Evolutionary conservation across 768 basidiomycete species (phyloP).

Genomic region (Lactifluus volemus): DNA sequence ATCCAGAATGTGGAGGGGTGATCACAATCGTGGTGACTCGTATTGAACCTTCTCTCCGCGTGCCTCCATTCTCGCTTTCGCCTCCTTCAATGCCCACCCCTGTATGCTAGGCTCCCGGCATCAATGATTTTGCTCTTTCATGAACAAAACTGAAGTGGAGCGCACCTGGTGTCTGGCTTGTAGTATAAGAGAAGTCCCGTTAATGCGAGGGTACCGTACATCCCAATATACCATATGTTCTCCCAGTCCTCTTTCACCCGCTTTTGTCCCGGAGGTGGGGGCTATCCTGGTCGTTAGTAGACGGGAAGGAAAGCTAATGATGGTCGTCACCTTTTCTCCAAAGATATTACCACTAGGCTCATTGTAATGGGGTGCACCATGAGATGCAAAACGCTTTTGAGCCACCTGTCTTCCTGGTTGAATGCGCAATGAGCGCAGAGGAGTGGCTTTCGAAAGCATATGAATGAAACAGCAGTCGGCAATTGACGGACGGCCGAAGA

Average conservation of each 20-base stretch:
- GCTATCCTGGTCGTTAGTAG: constrained; percentile 33
- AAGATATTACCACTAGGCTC: constrained; percentile 85
- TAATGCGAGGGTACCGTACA: constrained; percentile 81
- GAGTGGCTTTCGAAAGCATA: constrained; percentile 10
- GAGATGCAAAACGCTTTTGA: constrained; percentile 53
- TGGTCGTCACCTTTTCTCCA: constrained; percentile 66
- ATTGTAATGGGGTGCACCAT: constrained; percentile 70
- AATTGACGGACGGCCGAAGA: neutral
- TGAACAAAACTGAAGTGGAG: neutral
- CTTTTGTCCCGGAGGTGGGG: constrained; percentile 71
- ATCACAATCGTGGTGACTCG: constrained; percentile 8
- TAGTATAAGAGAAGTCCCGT: constrained; percentile 75
- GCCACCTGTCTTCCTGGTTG: constrained; percentile 21
- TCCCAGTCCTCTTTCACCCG: constrained; percentile 89
- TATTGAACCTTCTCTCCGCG: constrained; percentile 88
- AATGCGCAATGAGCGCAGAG: constrained; percentile 15
- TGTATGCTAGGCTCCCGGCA: constrained; percentile 52
- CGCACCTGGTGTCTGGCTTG: constrained; percentile 90
- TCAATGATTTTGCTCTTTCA: neutral
- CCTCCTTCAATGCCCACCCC: constrained; percentile 87
- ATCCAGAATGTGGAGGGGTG: neutral
- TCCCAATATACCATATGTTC: constrained; percentile 80
- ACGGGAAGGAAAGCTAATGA: neutral
- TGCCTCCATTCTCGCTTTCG: constrained; percentile 83
- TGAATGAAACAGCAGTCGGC: neutral